Evolutionary conservation across 495 filamentous ascomycete genomes (phyloP).

Genomic region (Corynascus novoguineensis): DNA sequence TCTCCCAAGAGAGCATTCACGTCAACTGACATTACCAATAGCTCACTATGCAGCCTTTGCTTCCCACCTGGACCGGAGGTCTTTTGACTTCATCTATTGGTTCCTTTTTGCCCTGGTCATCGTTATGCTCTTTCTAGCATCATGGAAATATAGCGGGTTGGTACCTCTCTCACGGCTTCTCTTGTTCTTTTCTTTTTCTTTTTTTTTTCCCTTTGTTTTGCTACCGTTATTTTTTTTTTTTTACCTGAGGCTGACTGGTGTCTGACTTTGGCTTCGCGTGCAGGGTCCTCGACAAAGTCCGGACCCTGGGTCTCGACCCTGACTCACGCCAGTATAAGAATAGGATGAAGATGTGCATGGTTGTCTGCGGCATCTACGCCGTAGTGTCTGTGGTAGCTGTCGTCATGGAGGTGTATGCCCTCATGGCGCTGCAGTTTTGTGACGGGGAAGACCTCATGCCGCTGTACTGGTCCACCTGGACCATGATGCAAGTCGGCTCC

Average conservation of each 20-base stretch:
- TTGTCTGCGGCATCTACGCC: slow-evolving; percentile 31
- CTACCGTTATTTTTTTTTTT: not conserved
- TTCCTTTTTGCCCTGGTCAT: slow-evolving; percentile 39
- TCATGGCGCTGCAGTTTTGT: slow-evolving; percentile 43
- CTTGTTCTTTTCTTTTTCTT: not conserved
- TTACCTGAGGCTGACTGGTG: not conserved
- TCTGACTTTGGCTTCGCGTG: not conserved
- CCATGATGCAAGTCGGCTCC: slow-evolving; percentile 43
- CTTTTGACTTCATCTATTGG: slow-evolving; percentile 47
- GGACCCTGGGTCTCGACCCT: slow-evolving; percentile 20
- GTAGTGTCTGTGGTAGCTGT: slow-evolving; percentile 29
- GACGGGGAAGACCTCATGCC: slow-evolving; percentile 45
- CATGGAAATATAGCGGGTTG: slow-evolving; percentile 40
- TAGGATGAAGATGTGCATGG: slow-evolving; percentile 29
- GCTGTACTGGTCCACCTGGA: slow-evolving; percentile 47
- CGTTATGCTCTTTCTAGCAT: slow-evolving; percentile 34
- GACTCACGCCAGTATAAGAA: slow-evolving; percentile 19
- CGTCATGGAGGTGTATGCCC: slow-evolving; percentile 40
- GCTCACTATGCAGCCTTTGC: slow-evolving; percentile 45
- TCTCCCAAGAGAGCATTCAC: too few relatives aligned
- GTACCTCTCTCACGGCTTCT: slow-evolving; percentile 8
- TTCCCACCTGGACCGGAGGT: slow-evolving; percentile 30
- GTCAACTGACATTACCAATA: too few relatives aligned
- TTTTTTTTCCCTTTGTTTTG: too few relatives aligned
- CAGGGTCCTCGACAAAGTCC: slow-evolving; percentile 21